phyloP scores from a whole-genome alignment of 179 eudicot species.

The Nepenthes alata region DNA sequence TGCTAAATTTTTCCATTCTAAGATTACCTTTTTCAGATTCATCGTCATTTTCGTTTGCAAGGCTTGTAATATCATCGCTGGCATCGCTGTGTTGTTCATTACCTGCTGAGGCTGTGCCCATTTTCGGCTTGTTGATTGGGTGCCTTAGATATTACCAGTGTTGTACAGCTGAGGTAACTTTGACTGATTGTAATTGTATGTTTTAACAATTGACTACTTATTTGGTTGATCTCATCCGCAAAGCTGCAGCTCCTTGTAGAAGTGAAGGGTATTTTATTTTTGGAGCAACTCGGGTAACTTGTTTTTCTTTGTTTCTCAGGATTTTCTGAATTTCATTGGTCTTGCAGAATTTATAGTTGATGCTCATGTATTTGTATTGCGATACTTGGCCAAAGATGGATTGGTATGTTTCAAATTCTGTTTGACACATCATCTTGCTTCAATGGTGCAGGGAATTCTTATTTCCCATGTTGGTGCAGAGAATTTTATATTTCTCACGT shows the following conservation, averaged over 20 bases:
- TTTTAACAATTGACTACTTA: background rate
- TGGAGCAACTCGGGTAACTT: background rate
- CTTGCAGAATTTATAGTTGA: constrained; percentile 44
- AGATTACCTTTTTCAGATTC: constrained; percentile 34
- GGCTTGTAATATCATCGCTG: constrained; percentile 45
- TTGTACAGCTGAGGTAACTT: constrained; percentile 43
- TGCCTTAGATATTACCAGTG: constrained; percentile 32
- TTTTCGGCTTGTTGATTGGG: constrained; percentile 47
- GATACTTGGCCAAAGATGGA: constrained; percentile 34
- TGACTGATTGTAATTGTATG: background rate
- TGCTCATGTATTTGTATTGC: constrained; percentile 53
- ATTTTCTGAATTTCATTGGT: constrained; percentile 21
- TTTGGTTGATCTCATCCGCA: background rate
- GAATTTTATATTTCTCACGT: no score
- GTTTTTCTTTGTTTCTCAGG: constrained; percentile 26
- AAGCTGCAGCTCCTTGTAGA: background rate
- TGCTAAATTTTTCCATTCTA: constrained; percentile 47
- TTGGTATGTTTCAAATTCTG: constrained; percentile 27
- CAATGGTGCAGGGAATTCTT: background rate
- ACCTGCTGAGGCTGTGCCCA: constrained; percentile 41
- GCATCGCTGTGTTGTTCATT: constrained; percentile 62
- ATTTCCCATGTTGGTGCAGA: no score
- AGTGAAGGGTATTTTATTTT: background rate
- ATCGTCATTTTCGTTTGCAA: constrained; percentile 25
- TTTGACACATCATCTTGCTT: background rate